These are phyloP conservation scores for Imleria badia DNA, from an alignment of 768 basidiomycete species.

Conservation along the genomic window DNA sequence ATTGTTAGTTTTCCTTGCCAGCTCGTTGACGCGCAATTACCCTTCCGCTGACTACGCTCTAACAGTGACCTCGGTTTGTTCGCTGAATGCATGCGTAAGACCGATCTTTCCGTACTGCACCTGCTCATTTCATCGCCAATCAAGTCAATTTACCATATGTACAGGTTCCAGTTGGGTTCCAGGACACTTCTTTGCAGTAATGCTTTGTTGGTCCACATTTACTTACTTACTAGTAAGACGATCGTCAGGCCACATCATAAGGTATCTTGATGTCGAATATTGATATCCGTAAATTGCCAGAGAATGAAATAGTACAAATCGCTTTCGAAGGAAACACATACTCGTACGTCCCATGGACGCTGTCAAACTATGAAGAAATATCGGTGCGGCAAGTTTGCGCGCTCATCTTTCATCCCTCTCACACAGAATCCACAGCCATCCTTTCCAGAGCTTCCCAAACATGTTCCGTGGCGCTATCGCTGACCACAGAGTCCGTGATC, in stretches of 20 bases:
- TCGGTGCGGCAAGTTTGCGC: neutral
- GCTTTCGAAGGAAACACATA: neutral
- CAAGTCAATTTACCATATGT: too few relatives aligned
- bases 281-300: neutral
- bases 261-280: neutral
- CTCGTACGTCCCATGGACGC: neutral
- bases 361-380: neutral
- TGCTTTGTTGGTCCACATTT: neutral
- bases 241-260: too few relatives aligned
- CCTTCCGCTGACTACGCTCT: neutral
- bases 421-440: constrained; percentile 23
- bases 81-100: neutral
- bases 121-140: neutral
- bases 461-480: constrained; percentile 5
- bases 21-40: neutral
- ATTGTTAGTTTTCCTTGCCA: too few relatives aligned
- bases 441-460: constrained; percentile 25
- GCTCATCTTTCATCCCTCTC: neutral
- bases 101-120: neutral
- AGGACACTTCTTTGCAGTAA: too few relatives aligned
- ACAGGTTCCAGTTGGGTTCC: too few relatives aligned
- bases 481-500: neutral
- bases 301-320: neutral
- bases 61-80: neutral
- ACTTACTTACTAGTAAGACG: too few relatives aligned